These are phyloP conservation scores for Phytophthora tubulina DNA, from an alignment of 352 stramenopile species.

Conservation along the genomic window DNA sequence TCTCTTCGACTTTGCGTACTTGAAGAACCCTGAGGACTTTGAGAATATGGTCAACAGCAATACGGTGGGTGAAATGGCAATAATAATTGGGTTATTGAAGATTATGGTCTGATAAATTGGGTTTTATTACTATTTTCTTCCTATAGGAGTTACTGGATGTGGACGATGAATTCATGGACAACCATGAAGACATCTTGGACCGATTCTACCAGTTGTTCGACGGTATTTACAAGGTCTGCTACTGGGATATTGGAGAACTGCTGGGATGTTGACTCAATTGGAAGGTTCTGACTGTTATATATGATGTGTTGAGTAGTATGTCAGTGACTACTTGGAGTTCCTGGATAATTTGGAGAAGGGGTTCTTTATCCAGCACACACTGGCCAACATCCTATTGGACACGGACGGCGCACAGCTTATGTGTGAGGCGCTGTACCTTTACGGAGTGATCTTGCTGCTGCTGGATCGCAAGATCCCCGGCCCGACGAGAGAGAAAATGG, in stretches of 20 bases:
- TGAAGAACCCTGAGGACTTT: constrained; percentile 95
- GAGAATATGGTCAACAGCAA: constrained; percentile 94
- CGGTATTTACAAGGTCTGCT: constrained; percentile 80
- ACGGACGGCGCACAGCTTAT: constrained; percentile 94
- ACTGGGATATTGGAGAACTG: neutral
- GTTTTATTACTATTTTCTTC: constrained; percentile 4
- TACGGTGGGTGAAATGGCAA: constrained; percentile 58
- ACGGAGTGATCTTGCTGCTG: constrained; percentile 95
- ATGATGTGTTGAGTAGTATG: constrained; percentile 66
- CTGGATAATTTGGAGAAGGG: constrained; percentile 93
- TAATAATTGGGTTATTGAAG: constrained; percentile 19
- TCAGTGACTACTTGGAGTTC: constrained; percentile 94
- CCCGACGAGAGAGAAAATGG: constrained; percentile 92
- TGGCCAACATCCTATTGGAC: constrained; percentile 95
- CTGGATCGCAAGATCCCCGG: constrained; percentile 93
- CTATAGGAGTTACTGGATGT: constrained; percentile 85
- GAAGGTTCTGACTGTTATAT: neutral
- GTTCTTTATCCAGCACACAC: constrained; percentile 96
- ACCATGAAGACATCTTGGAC: constrained; percentile 87
- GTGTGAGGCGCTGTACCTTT: constrained; percentile 95
- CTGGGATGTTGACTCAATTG: constrained; percentile 5
- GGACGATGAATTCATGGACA: constrained; percentile 94
- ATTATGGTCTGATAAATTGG: constrained; percentile 3
- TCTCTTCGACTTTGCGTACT: constrained; percentile 96
- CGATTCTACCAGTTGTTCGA: constrained; percentile 93